phyloP scores from a whole-genome alignment of 768 basidiomycete species.

The Zangia roseola region DNA sequence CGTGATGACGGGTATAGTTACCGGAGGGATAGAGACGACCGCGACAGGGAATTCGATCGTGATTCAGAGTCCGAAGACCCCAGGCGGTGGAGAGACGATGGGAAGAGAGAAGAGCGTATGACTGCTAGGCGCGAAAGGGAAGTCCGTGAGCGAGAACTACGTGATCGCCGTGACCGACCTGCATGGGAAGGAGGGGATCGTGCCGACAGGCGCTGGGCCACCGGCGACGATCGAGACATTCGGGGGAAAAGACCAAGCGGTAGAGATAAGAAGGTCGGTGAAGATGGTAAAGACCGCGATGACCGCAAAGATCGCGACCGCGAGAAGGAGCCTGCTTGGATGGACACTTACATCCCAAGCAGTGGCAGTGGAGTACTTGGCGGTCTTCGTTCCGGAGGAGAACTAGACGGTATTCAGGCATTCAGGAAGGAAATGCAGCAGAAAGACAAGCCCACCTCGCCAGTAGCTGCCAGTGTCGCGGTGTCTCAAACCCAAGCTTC shows the following conservation, averaged over 20 bases:
- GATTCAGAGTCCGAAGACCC: slow-evolving; percentile 63
- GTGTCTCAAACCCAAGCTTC: slow-evolving; percentile 21
- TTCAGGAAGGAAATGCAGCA: slow-evolving; percentile 86
- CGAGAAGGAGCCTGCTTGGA: slow-evolving; percentile 91
- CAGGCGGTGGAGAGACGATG: slow-evolving; percentile 80
- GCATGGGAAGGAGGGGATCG: slow-evolving; percentile 54
- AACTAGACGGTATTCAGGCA: slow-evolving; percentile 80
- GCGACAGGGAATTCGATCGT: slow-evolving; percentile 42
- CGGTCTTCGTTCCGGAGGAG: slow-evolving; percentile 56
- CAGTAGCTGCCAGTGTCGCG: slow-evolving; percentile 7
- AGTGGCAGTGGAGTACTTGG: slow-evolving; percentile 63
- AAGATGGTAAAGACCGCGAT: slow-evolving; percentile 50
- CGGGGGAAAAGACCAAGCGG: slow-evolving; percentile 58
- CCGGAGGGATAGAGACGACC: slow-evolving; percentile 37
- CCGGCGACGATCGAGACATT: slow-evolving; percentile 66
- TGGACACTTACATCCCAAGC: slow-evolving; percentile 81
- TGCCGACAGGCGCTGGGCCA: slow-evolving; percentile 49
- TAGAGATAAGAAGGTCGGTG: slow-evolving; percentile 55
- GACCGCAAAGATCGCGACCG: slow-evolving; percentile 51
- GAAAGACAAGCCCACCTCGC: slow-evolving; percentile 53
- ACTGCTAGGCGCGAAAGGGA: slow-evolving; percentile 60
- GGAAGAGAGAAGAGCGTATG: slow-evolving; percentile 74
- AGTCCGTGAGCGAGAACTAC: slow-evolving; percentile 36
- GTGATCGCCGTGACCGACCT: slow-evolving; percentile 45
- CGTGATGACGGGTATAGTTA: slow-evolving; percentile 28